A percentile compares a stretch with the other conserved stretches of the same genome.
These are phyloP conservation scores for Tylopilus cervinicoccineus DNA, from an alignment of 768 basidiomycete species.

Conservation along the genomic window DNA sequence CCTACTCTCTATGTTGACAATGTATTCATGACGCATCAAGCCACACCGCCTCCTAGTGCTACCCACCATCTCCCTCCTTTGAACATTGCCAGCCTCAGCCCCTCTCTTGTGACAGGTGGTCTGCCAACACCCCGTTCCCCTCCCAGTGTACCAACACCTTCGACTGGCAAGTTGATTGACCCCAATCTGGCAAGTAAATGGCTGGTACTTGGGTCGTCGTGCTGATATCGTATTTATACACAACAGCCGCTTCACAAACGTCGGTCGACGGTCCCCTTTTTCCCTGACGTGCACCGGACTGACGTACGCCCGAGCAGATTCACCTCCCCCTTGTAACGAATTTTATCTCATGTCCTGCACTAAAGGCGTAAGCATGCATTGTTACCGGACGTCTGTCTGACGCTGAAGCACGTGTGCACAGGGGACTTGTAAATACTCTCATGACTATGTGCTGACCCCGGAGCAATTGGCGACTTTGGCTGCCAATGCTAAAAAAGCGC, in stretches of 20 bases:
- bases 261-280: slow-evolving; percentile 34
- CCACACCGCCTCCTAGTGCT: slow-evolving; percentile 18
- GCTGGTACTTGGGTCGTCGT: background rate
- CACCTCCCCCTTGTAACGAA: slow-evolving; percentile 83
- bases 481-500: slow-evolving; percentile 78
- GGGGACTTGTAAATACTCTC: slow-evolving; percentile 79
- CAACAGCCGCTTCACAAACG: slow-evolving; percentile 73
- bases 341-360: slow-evolving; percentile 80
- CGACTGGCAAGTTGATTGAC: slow-evolving; percentile 45
- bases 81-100: slow-evolving; percentile 38
- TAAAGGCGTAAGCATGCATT: slow-evolving; percentile 53
- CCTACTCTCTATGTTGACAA: slow-evolving; percentile 52
- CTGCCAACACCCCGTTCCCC: slow-evolving; percentile 67
- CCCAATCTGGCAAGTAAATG: slow-evolving; percentile 53
- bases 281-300: background rate
- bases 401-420: slow-evolving; percentile 20
- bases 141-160: slow-evolving; percentile 31
- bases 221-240: slow-evolving; percentile 10
- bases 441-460: slow-evolving; percentile 68
- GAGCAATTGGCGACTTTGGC: slow-evolving; percentile 72
- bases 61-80: slow-evolving; percentile 44
- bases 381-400: slow-evolving; percentile 11
- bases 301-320: slow-evolving; percentile 43
- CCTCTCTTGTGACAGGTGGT: slow-evolving; percentile 51
- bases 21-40: slow-evolving; percentile 38